Base-by-base conservation (phyloP, 495 filamentous ascomycete species). In the Pyronema domesticum region DNA sequence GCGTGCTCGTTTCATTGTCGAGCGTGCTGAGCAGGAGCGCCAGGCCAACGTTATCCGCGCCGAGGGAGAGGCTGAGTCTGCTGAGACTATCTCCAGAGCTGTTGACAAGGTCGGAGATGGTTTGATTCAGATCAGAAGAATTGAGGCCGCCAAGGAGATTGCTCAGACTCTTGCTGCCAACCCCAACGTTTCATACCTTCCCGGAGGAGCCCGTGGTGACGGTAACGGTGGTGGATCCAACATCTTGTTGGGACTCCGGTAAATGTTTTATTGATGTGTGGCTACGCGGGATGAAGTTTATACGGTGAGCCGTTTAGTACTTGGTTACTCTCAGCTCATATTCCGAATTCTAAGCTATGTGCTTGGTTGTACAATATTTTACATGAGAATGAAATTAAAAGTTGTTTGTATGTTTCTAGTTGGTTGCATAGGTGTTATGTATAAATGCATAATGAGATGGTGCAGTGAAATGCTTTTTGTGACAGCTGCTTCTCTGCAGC, bases 31-130 rank as follows among this genome's bases (percentile, higher is more conserved):
- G 79, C 91, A 98, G 76, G 91, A 98, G 74, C 76, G 91, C 61
- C 93, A 98, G 73, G 91, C 91, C 55, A 95, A 89, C 69, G 91
- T 98, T 60, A 96, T 98, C 69, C 77, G 91, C 45, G 88, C 91
- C 19, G 91, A 98, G 77, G 91, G 91, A 66, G 91, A 99, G 68
- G 87, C 89, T 58, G 89, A 95, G 78, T 82, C 80, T 65, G 91
- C 91, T 50, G 93, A 96, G 46, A 89, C 87, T 52, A 95, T 99
- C 69, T 79, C 76, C 73, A 88, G 79, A 73, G 82, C 91, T 6
- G 86, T 99, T 53, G 85, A 86, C 65, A 95, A 87, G 79, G 76
- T 79, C 35, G 91, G 91, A 49, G 88, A 86, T 69, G 91, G 91
- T 5, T 73, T 99, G 65, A 86, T 99, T 57, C 78, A 85, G 80